A percentile compares a stretch with the other conserved stretches of the same genome.
phyloP scores from a whole-genome alignment of 768 basidiomycete species.

The Suillus hirtellus region DNA sequence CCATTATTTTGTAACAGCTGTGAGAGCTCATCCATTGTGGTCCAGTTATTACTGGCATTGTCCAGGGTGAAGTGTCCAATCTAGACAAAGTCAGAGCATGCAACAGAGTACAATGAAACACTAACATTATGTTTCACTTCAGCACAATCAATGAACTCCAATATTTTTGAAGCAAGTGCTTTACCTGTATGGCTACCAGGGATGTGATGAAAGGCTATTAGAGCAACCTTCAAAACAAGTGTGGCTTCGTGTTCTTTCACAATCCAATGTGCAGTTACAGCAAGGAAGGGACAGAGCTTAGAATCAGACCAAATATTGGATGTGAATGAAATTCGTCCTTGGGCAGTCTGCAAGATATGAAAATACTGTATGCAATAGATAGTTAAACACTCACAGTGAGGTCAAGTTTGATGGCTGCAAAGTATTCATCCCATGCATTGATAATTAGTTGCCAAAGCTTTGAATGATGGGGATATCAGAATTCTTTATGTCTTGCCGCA shows the following conservation, averaged over 20 bases:
- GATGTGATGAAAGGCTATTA: too few species aligned
- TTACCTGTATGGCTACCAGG: too few species aligned
- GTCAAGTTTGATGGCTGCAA: slow-evolving; percentile 4
- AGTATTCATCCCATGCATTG: slow-evolving; percentile 2
- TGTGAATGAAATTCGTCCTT: slow-evolving; percentile 27
- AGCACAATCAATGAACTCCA: too few species aligned
- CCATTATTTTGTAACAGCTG: too few species aligned
- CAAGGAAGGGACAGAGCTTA: slow-evolving; percentile 29
- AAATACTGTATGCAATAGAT: not conserved
- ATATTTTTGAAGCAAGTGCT: too few species aligned
- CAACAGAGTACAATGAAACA: too few species aligned
- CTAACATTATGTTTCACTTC: too few species aligned
- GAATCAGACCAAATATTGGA: slow-evolving; percentile 36
- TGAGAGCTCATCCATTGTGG: too few species aligned
- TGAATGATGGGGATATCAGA: slow-evolving; percentile 13
- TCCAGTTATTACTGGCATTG: too few species aligned
- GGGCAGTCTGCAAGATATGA: not conserved
- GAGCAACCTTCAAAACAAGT: too few species aligned
- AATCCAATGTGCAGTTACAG: slow-evolving; percentile 34
- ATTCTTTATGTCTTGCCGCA: slow-evolving; percentile 9
- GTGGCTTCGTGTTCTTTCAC: not conserved
- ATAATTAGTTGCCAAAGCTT: slow-evolving; percentile 11
- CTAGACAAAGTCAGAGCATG: too few species aligned
- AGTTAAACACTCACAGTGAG: not conserved
- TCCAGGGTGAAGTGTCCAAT: too few species aligned